Percentiles rank a stretch among this genome's conserved stretches.
These are phyloP conservation scores for Lactifluus subvellereus DNA, from an alignment of 768 basidiomycete species.

Conservation along the genomic window DNA sequence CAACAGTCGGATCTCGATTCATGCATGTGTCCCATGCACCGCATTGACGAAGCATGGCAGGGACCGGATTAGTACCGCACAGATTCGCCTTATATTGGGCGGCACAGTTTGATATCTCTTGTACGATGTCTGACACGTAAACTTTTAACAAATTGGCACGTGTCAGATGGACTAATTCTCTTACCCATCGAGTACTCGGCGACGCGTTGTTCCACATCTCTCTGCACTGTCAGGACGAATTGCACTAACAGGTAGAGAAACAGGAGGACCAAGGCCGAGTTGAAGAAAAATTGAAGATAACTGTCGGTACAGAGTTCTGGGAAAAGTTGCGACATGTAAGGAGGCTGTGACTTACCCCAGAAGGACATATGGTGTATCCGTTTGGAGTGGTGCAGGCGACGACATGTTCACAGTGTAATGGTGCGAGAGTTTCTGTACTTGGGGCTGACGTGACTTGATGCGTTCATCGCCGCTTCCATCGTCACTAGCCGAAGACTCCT, in stretches of 20 bases:
- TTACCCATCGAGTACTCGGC: constrained; percentile 84
- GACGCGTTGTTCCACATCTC: constrained; percentile 84
- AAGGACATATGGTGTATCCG: constrained; percentile 74
- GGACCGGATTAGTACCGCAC: constrained; percentile 69
- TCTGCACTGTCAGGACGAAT: constrained; percentile 85
- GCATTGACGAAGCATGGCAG: constrained; percentile 85
- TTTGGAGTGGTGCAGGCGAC: constrained; percentile 46
- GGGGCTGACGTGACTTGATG: constrained; percentile 23
- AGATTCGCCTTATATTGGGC: constrained; percentile 75
- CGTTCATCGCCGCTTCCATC: constrained; percentile 37
- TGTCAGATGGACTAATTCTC: constrained; percentile 26
- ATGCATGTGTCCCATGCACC: constrained; percentile 90
- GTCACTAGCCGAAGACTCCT: constrained; percentile 44
- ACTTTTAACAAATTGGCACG: constrained; percentile 15
- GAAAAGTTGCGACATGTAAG: constrained; percentile 15
- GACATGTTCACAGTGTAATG: constrained; percentile 84
- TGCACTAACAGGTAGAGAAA: constrained; percentile 81
- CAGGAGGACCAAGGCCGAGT: constrained; percentile 73
- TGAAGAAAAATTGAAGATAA: constrained; percentile 94
- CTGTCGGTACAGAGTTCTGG: constrained; percentile 33
- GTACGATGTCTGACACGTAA: constrained; percentile 63
- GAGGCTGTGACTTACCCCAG: constrained; percentile 58
- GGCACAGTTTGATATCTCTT: constrained; percentile 87
- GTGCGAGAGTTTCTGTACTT: constrained; percentile 57
- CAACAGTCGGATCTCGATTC: constrained; percentile 86